A percentile compares a stretch with the other conserved stretches of the same genome.
These are phyloP conservation scores for Pelargonium nanum DNA, from an alignment of 345 rosid genomes.

Conservation along the genomic window DNA sequence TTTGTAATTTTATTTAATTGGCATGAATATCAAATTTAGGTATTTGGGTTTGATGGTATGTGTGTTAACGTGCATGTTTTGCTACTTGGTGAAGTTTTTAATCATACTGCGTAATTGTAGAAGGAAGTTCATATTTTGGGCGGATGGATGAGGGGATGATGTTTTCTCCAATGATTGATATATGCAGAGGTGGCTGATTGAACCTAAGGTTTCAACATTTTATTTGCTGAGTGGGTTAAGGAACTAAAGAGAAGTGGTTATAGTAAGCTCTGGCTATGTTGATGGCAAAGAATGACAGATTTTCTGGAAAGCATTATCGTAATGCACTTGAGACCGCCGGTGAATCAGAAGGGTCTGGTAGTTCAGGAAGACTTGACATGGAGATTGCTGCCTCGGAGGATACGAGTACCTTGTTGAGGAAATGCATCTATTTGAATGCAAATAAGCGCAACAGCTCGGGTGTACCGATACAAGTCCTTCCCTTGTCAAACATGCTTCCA, in stretches of 20 bases:
- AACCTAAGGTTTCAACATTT: background rate
- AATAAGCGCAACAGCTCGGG: slow-evolving; percentile 39
- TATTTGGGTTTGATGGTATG: background rate
- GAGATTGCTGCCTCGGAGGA: slow-evolving; percentile 68
- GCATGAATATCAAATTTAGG: background rate
- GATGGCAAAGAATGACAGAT: slow-evolving; percentile 48
- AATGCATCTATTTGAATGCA: slow-evolving; percentile 43
- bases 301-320: slow-evolving; percentile 40
- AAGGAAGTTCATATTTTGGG: background rate
- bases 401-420: slow-evolving; percentile 44
- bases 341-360: slow-evolving; percentile 82
- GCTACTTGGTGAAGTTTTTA: background rate
- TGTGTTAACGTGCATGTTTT: no score
- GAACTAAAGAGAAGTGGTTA: slow-evolving; percentile 2
- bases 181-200: slow-evolving; percentile 24
- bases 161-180: slow-evolving; percentile 12
- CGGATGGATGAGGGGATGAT: slow-evolving; percentile 12
- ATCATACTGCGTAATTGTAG: background rate
- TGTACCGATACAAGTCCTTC: slow-evolving; percentile 52
- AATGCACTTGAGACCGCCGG: slow-evolving; percentile 40
- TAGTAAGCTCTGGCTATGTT: slow-evolving; percentile 19
- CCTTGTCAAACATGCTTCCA: slow-evolving; percentile 46
- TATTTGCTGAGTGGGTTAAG: slow-evolving; percentile 5
- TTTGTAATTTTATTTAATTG: no score
- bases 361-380: slow-evolving; percentile 56